Evolutionary conservation across 139 green algal genomes (phyloP), one percentile per base, ranked within the genome.

Genomic region (Edaphochlamys debaryana): DNA sequence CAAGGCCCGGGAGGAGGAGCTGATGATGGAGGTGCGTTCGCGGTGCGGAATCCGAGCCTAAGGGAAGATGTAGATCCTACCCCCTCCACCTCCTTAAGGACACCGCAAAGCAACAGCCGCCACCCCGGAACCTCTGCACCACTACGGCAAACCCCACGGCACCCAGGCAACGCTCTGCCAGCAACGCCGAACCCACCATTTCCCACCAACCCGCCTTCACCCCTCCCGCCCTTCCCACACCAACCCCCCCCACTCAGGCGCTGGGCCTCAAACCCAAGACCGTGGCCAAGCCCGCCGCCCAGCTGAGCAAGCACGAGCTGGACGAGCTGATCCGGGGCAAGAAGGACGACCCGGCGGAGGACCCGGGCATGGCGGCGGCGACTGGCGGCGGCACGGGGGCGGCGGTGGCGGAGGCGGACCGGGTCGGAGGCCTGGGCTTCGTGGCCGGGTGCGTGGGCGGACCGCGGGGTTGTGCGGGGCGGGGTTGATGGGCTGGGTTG

Each of bases 11-110:
- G 93, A 96, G 70, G 84, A 94, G 63, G 91, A 96, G 37, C 82
- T 97, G n/a, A 96, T 96, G 93, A 75, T 88, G 36, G 92, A 96
- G 91, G 93, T 95, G 50, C 34, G 52, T 4, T 22, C 40, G 41
- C 42, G 8, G 66, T n/a, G n/a, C n/a, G n/a, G n/a, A n/a, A n/a
- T n/a, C n/a, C n/a, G n/a, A n/a, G n/a, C n/a, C n/a, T n/a, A 36
- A 40, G 0, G 38, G 1, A 30, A 8, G 34, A 30, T 64, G 67
- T 45, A 37, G 67, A n/a, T n/a, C n/a, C n/a, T n/a, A n/a, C n/a
- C n/a, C n/a, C n/a, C n/a, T n/a, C n/a, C n/a, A n/a, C n/a, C n/a
- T n/a, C n/a, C n/a, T n/a, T n/a, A n/a, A n/a, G n/a, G n/a, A n/a
- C n/a, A n/a, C n/a, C n/a, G n/a, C n/a, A n/a, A n/a, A n/a, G n/a